Evolutionary conservation across 371 early-diverging fungal genomes (phyloP).

Genomic region (Polyrhizophydium stewartii): DNA sequence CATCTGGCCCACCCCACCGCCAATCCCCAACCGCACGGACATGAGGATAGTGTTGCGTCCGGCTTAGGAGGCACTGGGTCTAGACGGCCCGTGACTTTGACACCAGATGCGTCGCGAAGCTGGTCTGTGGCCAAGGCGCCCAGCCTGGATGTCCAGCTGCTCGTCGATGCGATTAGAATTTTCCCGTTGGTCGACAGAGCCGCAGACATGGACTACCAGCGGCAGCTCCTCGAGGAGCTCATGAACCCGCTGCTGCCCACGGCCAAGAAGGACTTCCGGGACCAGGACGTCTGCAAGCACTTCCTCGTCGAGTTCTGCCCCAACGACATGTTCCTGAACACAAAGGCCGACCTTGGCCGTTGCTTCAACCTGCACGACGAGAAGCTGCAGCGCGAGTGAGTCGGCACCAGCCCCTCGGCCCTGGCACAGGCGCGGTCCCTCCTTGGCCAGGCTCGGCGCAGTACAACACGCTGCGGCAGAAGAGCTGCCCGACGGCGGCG

Average conservation of each 20-base stretch:
- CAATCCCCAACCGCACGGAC: no score
- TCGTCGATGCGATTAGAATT: no score
- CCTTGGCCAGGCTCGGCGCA: background rate
- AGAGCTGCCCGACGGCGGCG: no score
- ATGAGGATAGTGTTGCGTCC: no score
- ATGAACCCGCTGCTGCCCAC: constrained; percentile 67
- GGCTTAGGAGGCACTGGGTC: no score
- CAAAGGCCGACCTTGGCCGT: constrained; percentile 60
- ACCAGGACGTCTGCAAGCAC: constrained; percentile 74
- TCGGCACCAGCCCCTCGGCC: background rate
- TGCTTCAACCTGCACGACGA: constrained; percentile 82
- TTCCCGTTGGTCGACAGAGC: no score
- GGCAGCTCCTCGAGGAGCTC: constrained; percentile 72
- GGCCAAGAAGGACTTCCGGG: constrained; percentile 42
- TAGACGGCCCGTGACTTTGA: no score
- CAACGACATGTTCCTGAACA: constrained; percentile 78
- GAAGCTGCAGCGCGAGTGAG: constrained; percentile 62
- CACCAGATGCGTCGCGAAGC: no score
- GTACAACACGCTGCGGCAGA: no score
- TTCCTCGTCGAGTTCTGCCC: constrained; percentile 85
- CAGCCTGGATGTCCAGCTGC: no score
- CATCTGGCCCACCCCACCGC: no score
- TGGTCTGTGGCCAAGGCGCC: no score
- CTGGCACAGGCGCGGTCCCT: background rate
- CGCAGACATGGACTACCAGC: constrained; percentile 55